phyloP scores from a whole-genome alignment of 2,329 filamentous ascomycete genomes.

The Fusarium sp. region DNA sequence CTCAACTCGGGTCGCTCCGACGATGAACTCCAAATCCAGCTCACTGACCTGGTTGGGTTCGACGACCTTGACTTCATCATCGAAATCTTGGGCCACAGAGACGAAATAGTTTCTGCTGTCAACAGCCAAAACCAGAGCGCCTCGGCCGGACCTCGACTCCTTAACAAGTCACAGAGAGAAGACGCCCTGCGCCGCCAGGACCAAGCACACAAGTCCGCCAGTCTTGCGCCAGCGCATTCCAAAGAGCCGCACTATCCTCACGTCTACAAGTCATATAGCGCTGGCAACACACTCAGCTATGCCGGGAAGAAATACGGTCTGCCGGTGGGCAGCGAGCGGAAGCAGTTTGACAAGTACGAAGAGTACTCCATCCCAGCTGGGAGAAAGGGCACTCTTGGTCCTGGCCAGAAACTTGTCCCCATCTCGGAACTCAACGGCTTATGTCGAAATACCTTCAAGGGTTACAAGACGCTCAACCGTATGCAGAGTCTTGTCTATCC shows the following conservation, averaged over 20 bases:
- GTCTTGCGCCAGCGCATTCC: conserved; percentile 79
- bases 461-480: conserved; percentile 93
- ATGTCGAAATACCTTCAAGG: conserved; percentile 92
- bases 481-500: conserved; percentile 99
- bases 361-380: conserved; percentile 90
- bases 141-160: conserved; percentile 66
- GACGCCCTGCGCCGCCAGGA: conserved; percentile 84
- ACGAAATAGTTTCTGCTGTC: conserved; percentile 72
- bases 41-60: conserved; percentile 93
- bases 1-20: conserved; percentile 79
- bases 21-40: conserved; percentile 90
- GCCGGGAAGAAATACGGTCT: conserved; percentile 87
- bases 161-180: conserved; percentile 84
- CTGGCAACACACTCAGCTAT: conserved; percentile 87
- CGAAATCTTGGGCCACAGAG: conserved; percentile 85
- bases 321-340: conserved; percentile 80
- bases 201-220: conserved; percentile 84
- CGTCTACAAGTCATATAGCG: conserved; percentile 87
- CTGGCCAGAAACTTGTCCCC: conserved; percentile 81
- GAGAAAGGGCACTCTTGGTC: conserved; percentile 81
- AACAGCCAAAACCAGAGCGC: conserved; percentile 55
- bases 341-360: conserved; percentile 85
- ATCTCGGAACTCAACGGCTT: conserved; percentile 90
- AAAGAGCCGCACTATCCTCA: conserved; percentile 89
- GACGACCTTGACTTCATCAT: conserved; percentile 95